These are phyloP conservation scores for Echinosophora koreensis DNA, from an alignment of 306 rosid genomes.

Conservation along the genomic window DNA sequence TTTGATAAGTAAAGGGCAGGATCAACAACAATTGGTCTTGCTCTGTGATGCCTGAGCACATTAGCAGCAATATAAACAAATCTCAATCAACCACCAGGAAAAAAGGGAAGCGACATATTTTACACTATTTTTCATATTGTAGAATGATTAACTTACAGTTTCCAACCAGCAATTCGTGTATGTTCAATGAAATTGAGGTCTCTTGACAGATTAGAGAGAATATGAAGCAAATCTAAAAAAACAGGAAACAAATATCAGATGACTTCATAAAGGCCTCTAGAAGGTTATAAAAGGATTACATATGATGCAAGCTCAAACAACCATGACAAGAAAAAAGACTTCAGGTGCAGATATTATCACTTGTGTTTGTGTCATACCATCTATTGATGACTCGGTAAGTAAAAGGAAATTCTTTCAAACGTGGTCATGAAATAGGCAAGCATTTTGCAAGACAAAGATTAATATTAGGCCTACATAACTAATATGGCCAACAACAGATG, in stretches of 20 bases:
- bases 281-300: constrained; percentile 12
- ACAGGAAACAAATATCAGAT: constrained; percentile 42
- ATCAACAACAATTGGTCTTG: constrained; percentile 79
- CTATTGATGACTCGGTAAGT: no score
- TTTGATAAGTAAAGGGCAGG: constrained; percentile 63
- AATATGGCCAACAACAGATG: neutral
- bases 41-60: constrained; percentile 85
- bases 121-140: neutral
- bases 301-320: constrained; percentile 1
- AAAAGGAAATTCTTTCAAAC: neutral
- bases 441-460: neutral
- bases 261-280: constrained; percentile 23
- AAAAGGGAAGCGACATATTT: neutral
- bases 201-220: constrained; percentile 84
- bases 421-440: neutral
- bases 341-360: neutral
- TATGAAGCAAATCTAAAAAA: constrained; percentile 87
- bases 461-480: neutral
- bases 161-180: constrained; percentile 81
- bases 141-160: constrained; percentile 72
- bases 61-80: constrained; percentile 33
- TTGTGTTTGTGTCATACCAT: neutral
- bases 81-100: constrained; percentile 14
- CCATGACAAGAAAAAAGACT: neutral
- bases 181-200: constrained; percentile 90